Evolutionary conservation across 129 eudicot genomes (phyloP), one percentile per base, ranked within the genome.

Genomic region (Escallonia rubra): DNA sequence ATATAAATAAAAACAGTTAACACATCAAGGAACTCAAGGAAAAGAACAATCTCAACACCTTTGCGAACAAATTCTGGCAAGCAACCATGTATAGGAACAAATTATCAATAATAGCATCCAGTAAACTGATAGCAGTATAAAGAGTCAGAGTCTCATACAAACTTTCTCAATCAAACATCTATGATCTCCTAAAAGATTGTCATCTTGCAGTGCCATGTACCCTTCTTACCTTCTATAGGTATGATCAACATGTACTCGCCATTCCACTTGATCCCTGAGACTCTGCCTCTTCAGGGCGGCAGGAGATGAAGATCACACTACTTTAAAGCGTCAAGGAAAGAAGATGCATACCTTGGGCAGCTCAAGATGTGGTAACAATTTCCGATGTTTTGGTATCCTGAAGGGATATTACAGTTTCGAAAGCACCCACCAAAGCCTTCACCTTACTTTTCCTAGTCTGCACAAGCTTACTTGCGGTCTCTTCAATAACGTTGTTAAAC

Each of bases 381-480:
- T 49, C 72, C 54, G 60, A 23, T 49, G 53, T 34, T 69, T 68
- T 62, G 54, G 61, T 71, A 72, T 69, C 81, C 40, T 38, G 78
- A 51, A 66, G 72, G 44, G 67, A 74, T 64, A 73, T 74, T 49
- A 85, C 66, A 12, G 74, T 69, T 68, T 91, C 97, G 72, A 91
- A 91, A 59, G 90, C 96, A 65, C 84, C 90, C 69, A 91, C 96
- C 79, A 91, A 64, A 65, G 94, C 97, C 78, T 83, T 81, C 63
- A 91, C 94, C 76, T 85, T 91, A 79, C 89, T 83, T 68, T 74
- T 87, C 72, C 85, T 78, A 11, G 73, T 68, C 66, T 69, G 66
- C 41, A 81, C 90, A 71, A 87, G 86, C 79, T 81, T 78, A 69
- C 78, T 78, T 43, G 88, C 90, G 40, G 96, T 81, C 74, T 87